Base-by-base conservation (phyloP, 2,329 filamentous ascomycete genomes). In the Thielaviopsis cerberus region DNA sequence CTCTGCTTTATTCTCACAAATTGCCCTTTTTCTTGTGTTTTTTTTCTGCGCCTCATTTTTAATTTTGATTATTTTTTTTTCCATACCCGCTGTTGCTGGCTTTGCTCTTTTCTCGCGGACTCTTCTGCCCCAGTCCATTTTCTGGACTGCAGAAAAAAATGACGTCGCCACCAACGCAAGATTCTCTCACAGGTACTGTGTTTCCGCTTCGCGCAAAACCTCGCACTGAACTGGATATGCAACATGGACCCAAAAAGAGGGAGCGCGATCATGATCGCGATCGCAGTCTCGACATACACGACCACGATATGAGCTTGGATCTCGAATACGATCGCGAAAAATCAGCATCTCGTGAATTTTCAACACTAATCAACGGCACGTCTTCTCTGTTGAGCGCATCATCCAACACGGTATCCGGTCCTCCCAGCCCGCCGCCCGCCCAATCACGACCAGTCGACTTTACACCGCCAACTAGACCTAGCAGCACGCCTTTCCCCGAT, bases 401-500 rank as follows among this genome's bases (percentile, higher is more conserved):
- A 37, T 70, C 70, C 56, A 69, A 70, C 30, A 22, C 55, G 27
- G 55, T 57, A 8, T 57, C 55, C 20, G 55, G 55, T 24, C 55
- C 55, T 11, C 50, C 55, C 4, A 57, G 55, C 22, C 55, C 55
- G 15, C 55, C 55, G 1, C 75, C 74, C 60, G 66, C 68, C 59
- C 76, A 75, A 59, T 65, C 54, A 50, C 26, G 51, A 41, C 24
- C 70, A 24, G 68, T 70, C 62, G 73, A 75, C 63, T 76, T 77
- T 64, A 65, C 73, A 23, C 74, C 74, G 37, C 74, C 74, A 3
- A 73, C 73, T 5, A 73, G 78, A 55, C 78, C 78, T 20, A 81
- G 77, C 65, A 81, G 78, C 68, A 81, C 78, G 1, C 78, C 78
- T 1, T 81, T 81, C 58, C 76, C 76, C 3, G 74, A 78, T 59